Base-by-base conservation (phyloP, 176 grass and related monocot genomes). In the Ensete ventricosum region DNA sequence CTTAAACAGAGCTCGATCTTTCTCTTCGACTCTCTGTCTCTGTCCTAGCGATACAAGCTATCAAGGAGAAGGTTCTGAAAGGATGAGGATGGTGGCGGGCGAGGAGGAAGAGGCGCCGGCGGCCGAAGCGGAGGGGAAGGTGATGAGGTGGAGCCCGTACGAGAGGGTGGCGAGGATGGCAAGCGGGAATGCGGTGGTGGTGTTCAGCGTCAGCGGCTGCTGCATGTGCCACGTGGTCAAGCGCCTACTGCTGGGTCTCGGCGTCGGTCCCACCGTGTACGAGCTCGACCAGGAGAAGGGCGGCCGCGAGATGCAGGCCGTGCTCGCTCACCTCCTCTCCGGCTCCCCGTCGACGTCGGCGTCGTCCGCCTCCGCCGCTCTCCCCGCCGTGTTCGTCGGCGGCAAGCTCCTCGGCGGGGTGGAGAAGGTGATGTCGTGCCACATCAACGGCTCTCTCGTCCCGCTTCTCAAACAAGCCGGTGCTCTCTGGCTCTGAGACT, bases 161-260 rank as follows among this genome's bases (percentile, higher is more conserved):
- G 95, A 99, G 82, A 76, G 78, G 12, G 84, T 99, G 72, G 80
- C 80, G 14, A 76, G 86, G 34, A 91, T 94, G 95, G 95, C 90
- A 9, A 50, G 86, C 80, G 89, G 81, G 14, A 99, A 89, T 78
- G 95, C 95, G 2, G 90, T 99, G 60, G 95, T 99, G 25, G 90
- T 94, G 70, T 99, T 99, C 90, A 86, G 95, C 75, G 78, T 87
- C 1, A 99, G 84, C 73, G 82, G 84, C 13, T 99, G 95, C 86
- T 99, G 95, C 95, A 99, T 99, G 95, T 91, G 95, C 84, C 90
- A 99, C 73, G 95, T 91, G 0, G 90, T 94, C 2, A 94, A 99
- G 88, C 90, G 86, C 14, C 86, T 99, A 6, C 88, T 99, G 2
- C 83, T 99, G 0, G 95, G 95, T 1, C 88, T 99, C 0, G 95